Conservation (phyloP, 164 flowering plant species). For the Tinospora cordifolia region DNA sequence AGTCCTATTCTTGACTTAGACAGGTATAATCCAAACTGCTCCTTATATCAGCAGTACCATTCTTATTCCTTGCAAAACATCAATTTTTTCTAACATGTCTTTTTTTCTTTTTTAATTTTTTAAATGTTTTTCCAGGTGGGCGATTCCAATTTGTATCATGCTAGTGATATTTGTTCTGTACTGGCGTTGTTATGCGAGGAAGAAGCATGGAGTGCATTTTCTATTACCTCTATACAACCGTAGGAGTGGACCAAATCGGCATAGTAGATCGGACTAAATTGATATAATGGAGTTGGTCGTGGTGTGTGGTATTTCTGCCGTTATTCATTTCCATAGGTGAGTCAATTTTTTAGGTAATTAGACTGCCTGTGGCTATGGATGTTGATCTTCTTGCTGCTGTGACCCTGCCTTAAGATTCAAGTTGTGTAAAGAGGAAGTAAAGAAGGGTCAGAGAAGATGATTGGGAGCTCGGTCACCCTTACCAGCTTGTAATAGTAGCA, state of each 20-base stretch:
- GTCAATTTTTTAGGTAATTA: conserved; percentile 6
- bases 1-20: conserved; percentile 92
- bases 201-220: conserved; percentile 51
- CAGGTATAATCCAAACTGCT: conserved; percentile 43
- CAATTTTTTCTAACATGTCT: too few species aligned
- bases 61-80: background rate
- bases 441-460: background rate
- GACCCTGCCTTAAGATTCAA: background rate
- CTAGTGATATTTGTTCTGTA: conserved; percentile 47
- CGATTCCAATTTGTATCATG: conserved; percentile 51
- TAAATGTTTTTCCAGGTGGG: conserved; percentile 90
- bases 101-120: background rate
- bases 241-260: conserved; percentile 39
- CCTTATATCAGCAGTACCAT: background rate
- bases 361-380: conserved; percentile 5
- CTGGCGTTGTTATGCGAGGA: conserved; percentile 75
- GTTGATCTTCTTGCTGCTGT: background rate
- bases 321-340: conserved; percentile 7
- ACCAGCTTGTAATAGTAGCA: background rate
- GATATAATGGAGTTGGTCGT: background rate
- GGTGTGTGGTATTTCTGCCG: too few species aligned
- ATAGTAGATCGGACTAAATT: conserved; percentile 58
- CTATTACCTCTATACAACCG: conserved; percentile 63
- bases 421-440: background rate
- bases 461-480: background rate